A percentile compares a stretch with the other conserved stretches of the same genome.
Conservation (phyloP, 2,329 filamentous ascomycete species). For the Exophiala sp. region DNA sequence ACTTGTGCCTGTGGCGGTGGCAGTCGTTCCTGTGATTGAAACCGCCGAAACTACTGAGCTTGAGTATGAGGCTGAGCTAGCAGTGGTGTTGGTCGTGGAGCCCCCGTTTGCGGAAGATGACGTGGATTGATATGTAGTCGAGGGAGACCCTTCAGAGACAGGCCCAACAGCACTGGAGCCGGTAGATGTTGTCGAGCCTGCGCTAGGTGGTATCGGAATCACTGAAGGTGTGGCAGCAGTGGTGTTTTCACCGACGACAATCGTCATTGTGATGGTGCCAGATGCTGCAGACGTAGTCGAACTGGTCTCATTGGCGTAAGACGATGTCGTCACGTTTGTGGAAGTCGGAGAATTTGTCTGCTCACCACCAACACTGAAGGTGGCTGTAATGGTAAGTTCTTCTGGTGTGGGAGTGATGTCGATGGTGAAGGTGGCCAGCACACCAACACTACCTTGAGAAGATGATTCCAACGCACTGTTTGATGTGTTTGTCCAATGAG, state of each 20-base stretch:
- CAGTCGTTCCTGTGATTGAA: neutral
- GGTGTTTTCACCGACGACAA: constrained; percentile 11
- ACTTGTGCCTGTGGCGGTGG: neutral
- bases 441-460: neutral
- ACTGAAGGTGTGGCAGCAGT: neutral
- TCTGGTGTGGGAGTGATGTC: constrained; percentile 12
- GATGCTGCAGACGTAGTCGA: neutral
- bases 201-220: neutral
- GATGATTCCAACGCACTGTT: neutral
- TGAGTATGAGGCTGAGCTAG: neutral
- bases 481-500: constrained; percentile 7
- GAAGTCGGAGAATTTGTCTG: neutral
- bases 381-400: constrained; percentile 13
- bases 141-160: neutral
- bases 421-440: constrained; percentile 11
- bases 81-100: neutral
- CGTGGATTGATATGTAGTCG: neutral
- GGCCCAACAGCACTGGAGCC: neutral
- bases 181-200: neutral
- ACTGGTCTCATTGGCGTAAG: neutral
- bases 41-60: neutral
- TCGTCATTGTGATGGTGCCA: constrained; percentile 11
- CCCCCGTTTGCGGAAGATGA: neutral
- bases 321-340: neutral
- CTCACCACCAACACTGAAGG: neutral